Evolutionary conservation across 2,329 filamentous ascomycete genomes (phyloP).

Genomic region (Penicillium sp.): DNA sequence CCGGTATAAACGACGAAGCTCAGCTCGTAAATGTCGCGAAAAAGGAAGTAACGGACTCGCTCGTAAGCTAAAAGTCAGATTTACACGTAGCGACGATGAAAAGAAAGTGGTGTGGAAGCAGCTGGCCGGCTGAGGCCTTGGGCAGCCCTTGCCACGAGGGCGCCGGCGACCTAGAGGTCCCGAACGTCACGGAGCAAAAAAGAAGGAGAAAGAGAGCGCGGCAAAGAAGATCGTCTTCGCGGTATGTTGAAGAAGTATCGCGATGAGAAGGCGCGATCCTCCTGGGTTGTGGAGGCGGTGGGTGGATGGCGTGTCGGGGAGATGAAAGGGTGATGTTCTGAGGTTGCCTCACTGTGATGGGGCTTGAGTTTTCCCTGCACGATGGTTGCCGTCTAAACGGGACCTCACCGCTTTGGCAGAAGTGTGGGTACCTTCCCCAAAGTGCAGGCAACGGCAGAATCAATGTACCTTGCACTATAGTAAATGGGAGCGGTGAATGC

Average conservation of each 20-base stretch:
- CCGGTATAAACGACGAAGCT: slow-evolving; percentile 18
- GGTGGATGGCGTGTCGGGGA: slow-evolving; percentile 36
- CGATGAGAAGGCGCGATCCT: slow-evolving; percentile 45
- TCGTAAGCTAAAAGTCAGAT: slow-evolving; percentile 12
- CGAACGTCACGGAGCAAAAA: slow-evolving; percentile 38
- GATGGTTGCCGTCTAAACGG: slow-evolving; percentile 24
- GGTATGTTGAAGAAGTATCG: slow-evolving; percentile 38
- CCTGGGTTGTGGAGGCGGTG: slow-evolving; percentile 29
- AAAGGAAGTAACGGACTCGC: slow-evolving; percentile 18
- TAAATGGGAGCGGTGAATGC: neutral
- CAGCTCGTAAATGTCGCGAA: slow-evolving; percentile 19
- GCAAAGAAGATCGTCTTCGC: slow-evolving; percentile 28
- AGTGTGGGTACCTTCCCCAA: slow-evolving; percentile 10
- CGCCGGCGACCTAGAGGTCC: slow-evolving; percentile 43
- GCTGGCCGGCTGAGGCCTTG: slow-evolving; percentile 47
- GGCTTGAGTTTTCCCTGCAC: slow-evolving; percentile 41
- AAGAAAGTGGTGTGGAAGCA: slow-evolving; percentile 33
- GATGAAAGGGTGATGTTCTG: slow-evolving; percentile 45
- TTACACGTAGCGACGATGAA: slow-evolving; percentile 33
- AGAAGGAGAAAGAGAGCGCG: slow-evolving; percentile 31
- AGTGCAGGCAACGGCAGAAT: neutral
- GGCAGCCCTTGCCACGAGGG: slow-evolving; percentile 51
- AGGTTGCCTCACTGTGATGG: slow-evolving; percentile 43
- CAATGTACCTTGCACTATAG: neutral
- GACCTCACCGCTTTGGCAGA: slow-evolving; percentile 24